Base-by-base conservation (phyloP, 108 stramenopile genomes). In the Cylindrotheca closterium region DNA sequence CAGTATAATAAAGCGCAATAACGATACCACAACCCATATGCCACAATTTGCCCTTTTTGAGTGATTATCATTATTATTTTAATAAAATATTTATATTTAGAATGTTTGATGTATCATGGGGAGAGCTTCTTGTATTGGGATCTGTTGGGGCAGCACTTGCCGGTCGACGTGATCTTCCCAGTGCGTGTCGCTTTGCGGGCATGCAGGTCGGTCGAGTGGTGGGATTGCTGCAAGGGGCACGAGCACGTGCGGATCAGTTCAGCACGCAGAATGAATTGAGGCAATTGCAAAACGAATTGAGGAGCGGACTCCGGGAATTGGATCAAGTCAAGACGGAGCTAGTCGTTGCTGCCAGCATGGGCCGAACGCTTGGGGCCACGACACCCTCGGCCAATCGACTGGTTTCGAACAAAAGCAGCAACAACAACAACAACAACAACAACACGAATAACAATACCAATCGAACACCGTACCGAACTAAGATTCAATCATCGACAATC, bases 241-340 rank as follows among this genome's bases (percentile, higher is more conserved):
- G 92, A 24, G 69, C 82, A 4, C 77, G 89, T n/a, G 87, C 86
- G 37, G 92, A 93, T 84, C 79, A 62, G 55, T 91, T 84, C 67
- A 82, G 87, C 19, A 65, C 73, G 5, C 74, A 89, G 47, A 84
- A 86, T 77, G 87, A 89, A 70, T 67, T 93, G 49, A 70, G 70
- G 45, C 74, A 78, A 47, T 68, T 93, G 32, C 92, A 91, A 62
- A 89, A 88, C 70, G 92, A 93, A 65, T 74, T 93, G 52, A 72
- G 82, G 30, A 78, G 77, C 48, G 88, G 87, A 65, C 60, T 93
- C 61, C 71, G 89, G 32, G 89, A 93, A 50, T 67, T 93, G 58
- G 89, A 91, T 78, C 80, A 82, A 7, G 92, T 93, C 37, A 82
- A 84, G 63, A 80, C 80, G 23, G 91, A 93, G 77, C 68, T 92